Conservation (phyloP, 2,329 filamentous ascomycete genomes). For the Pyrenochaeta sp. region DNA sequence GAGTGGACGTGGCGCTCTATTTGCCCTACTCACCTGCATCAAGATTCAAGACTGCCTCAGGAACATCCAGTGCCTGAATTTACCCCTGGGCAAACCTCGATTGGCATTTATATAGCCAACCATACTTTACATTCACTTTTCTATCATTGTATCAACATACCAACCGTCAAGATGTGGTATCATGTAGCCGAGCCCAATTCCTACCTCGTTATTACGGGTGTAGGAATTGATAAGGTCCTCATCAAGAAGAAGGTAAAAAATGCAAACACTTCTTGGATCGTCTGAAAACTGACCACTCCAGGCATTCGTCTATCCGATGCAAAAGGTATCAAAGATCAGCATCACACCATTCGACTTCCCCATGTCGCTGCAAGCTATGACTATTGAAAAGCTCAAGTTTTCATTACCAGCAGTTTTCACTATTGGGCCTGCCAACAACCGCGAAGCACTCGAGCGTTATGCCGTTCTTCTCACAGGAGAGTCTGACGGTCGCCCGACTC, state of each 20-base stretch:
- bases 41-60: neutral
- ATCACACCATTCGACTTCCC: constrained; percentile 82
- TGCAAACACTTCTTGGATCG: neutral
- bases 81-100: neutral
- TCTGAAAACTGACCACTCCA: constrained; percentile 34
- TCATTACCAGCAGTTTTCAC: constrained; percentile 84
- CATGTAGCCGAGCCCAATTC: constrained; percentile 77
- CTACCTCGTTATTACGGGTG: constrained; percentile 88
- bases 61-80: neutral
- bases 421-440: constrained; percentile 78
- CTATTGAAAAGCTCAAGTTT: constrained; percentile 85
- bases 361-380: constrained; percentile 87
- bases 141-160: neutral
- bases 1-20: neutral
- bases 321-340: constrained; percentile 55
- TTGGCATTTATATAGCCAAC: neutral
- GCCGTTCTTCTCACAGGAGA: constrained; percentile 78
- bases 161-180: constrained; percentile 57
- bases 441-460: constrained; percentile 77
- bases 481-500: constrained; percentile 54
- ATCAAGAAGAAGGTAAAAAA: constrained; percentile 74
- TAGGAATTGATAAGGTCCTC: constrained; percentile 74
- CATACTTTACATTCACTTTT: neutral
- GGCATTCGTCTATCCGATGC: constrained; percentile 49
- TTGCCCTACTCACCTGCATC: constrained; percentile 1